Conservation (phyloP, 148 eudicot genomes). For the Amaranthus hypochondriacus region DNA sequence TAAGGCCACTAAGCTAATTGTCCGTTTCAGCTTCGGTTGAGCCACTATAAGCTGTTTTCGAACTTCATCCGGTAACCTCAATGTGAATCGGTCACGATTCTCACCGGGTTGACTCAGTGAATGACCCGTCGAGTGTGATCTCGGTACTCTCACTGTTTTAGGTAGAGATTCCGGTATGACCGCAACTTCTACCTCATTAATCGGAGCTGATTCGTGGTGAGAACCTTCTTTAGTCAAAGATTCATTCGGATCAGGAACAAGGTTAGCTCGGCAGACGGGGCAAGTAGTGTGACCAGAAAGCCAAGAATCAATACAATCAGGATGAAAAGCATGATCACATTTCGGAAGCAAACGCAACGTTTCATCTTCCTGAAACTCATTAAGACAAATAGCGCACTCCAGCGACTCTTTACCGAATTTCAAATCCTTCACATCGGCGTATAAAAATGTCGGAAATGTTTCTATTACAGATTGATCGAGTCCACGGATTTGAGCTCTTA, state of each 20-base stretch:
- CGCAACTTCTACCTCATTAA: constrained; percentile 10
- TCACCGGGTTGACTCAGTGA: constrained; percentile 28
- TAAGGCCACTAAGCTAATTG: constrained; percentile 30
- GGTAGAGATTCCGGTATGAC: background rate
- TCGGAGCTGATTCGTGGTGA: background rate
- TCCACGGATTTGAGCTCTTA: constrained; percentile 13
- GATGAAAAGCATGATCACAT: constrained; percentile 52
- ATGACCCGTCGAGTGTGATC: constrained; percentile 52
- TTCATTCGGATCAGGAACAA: background rate
- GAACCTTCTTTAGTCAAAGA: background rate
- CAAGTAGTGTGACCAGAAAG: constrained; percentile 39
- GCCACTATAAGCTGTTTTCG: constrained; percentile 31
- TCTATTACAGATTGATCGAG: constrained; percentile 27
- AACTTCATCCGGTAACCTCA: constrained; percentile 40
- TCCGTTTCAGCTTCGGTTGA: constrained; percentile 24
- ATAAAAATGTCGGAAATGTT: constrained; percentile 30
- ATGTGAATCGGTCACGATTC: constrained; percentile 36
- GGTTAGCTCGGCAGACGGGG: constrained; percentile 33
- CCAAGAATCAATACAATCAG: constrained; percentile 48
- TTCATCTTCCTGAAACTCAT: constrained; percentile 35
- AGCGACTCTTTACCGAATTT: constrained; percentile 39
- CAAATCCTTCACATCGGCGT: constrained; percentile 28
- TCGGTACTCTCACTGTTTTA: constrained; percentile 1
- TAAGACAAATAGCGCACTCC: constrained; percentile 48
- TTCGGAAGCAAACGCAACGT: constrained; percentile 34